These are phyloP conservation scores for Collariella sp. DNA, from an alignment of 495 filamentous ascomycete genomes.

Conservation along the genomic window DNA sequence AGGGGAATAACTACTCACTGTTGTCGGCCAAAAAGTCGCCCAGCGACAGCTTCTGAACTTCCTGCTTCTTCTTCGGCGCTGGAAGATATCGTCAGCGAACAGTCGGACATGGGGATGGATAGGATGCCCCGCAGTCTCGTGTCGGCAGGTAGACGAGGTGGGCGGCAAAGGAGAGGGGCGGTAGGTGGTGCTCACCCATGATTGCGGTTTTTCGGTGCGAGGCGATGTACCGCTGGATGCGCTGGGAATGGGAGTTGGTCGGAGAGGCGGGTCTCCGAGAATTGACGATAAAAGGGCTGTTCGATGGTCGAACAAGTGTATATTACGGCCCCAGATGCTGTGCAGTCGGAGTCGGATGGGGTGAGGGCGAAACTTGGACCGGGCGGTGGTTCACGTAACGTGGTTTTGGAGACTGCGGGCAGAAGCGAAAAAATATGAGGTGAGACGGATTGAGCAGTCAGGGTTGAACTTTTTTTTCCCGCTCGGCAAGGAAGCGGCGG, in stretches of 20 bases:
- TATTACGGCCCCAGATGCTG: neutral
- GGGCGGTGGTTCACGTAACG: constrained; percentile 1
- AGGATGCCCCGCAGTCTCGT: constrained; percentile 10
- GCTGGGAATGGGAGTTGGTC: constrained; percentile 22
- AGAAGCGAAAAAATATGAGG: constrained; percentile 20
- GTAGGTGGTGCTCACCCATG: constrained; percentile 63
- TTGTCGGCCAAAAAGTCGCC: constrained; percentile 83
- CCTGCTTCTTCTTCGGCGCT: constrained; percentile 89
- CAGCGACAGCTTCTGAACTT: constrained; percentile 83
- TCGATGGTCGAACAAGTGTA: neutral
- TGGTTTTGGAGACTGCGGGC: constrained; percentile 11
- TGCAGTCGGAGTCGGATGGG: constrained; percentile 4
- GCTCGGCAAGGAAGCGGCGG: constrained; percentile 15
- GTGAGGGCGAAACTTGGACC: constrained; percentile 4
- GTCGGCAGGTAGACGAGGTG: neutral
- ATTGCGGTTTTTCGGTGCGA: constrained; percentile 57
- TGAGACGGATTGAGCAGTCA: constrained; percentile 18
- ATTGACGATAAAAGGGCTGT: neutral
- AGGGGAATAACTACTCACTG: constrained; percentile 47
- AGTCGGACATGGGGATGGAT: neutral
- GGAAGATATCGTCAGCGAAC: constrained; percentile 33
- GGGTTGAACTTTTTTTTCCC: constrained; percentile 28
- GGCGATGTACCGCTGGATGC: constrained; percentile 39
- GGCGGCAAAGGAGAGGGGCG: constrained; percentile 5
- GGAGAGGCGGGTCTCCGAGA: constrained; percentile 8